Percentiles rank a stretch among this genome's conserved stretches.
These are phyloP conservation scores for Cyclocybe cylindracea DNA, from an alignment of 768 basidiomycete genomes.

Conservation along the genomic window DNA sequence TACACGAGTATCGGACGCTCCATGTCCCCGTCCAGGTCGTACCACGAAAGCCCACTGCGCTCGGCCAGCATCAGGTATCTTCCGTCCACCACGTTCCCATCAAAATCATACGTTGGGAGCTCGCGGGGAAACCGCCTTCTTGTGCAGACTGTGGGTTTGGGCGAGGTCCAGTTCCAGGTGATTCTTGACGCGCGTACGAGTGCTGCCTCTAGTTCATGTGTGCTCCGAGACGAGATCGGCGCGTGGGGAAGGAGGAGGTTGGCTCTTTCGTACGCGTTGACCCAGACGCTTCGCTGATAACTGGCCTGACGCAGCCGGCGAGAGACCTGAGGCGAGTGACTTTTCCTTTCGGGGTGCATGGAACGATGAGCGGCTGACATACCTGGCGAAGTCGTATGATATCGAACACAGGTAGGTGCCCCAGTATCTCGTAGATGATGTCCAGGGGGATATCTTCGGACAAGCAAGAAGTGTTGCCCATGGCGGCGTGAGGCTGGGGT, in stretches of 20 bases:
- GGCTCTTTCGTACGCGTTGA: slow-evolving; percentile 15
- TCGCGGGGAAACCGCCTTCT: slow-evolving; percentile 16
- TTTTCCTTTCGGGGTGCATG: not conserved
- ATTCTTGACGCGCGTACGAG: slow-evolving; percentile 20
- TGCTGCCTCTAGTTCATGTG: slow-evolving; percentile 15
- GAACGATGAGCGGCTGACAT: not conserved
- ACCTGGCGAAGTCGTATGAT: slow-evolving; percentile 20
- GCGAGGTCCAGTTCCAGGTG: slow-evolving; percentile 16
- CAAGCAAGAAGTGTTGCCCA: not conserved
- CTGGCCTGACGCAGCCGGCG: slow-evolving; percentile 13
- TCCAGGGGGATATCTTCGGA: slow-evolving; percentile 17
- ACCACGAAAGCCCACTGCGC: slow-evolving; percentile 20
- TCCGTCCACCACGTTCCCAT: slow-evolving; percentile 20
- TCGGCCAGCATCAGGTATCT: slow-evolving; percentile 23
- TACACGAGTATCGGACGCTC: slow-evolving; percentile 17
- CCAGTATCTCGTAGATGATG: slow-evolving; percentile 21
- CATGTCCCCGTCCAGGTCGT: slow-evolving; percentile 21
- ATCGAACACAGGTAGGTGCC: slow-evolving; percentile 14
- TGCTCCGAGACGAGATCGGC: slow-evolving; percentile 13
- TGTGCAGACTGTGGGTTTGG: slow-evolving; percentile 3
- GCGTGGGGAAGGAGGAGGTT: slow-evolving; percentile 18
- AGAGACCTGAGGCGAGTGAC: slow-evolving; percentile 15
- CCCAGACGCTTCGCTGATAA: slow-evolving; percentile 21
- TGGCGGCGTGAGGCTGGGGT: not conserved
- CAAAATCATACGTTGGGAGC: slow-evolving; percentile 22